phyloP scores from a whole-genome alignment of 345 rosid species.

The Brassica juncea region DNA sequence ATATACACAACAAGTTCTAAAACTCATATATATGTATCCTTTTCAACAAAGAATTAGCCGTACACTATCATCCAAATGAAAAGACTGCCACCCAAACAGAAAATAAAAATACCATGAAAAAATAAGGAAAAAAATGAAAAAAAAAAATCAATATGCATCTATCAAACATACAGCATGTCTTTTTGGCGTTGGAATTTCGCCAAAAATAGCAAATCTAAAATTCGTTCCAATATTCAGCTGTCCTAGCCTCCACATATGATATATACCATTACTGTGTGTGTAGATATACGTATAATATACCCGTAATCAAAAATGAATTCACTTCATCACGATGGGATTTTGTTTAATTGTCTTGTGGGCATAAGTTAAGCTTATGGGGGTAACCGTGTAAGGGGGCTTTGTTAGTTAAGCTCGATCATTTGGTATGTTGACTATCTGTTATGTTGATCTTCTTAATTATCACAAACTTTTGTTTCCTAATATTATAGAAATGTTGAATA shows the following conservation, averaged over 20 bases:
- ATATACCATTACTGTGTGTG: neutral
- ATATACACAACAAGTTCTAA: neutral
- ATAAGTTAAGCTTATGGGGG: neutral
- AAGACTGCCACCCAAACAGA: slow-evolving; percentile 20
- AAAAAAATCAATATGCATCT: neutral
- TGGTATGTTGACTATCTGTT: neutral
- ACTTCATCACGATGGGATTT: neutral
- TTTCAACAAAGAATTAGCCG: slow-evolving; percentile 24
- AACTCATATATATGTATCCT: slow-evolving; percentile 11
- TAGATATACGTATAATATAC: neutral
- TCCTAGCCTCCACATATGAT: slow-evolving; percentile 1
- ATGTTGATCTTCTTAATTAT: neutral
- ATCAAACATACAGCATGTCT: slow-evolving; percentile 41
- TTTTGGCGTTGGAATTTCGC: slow-evolving; percentile 49
- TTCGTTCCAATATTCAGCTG: neutral
- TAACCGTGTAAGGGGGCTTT: neutral
- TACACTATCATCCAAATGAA: slow-evolving; percentile 30
- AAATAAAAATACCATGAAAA: neutral
- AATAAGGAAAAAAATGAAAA: neutral
- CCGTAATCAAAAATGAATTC: neutral
- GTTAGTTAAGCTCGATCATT: slow-evolving; percentile 8
- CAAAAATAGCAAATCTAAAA: slow-evolving; percentile 48
- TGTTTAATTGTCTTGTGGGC: neutral
- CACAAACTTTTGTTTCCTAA: neutral
- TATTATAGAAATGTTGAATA: slow-evolving; percentile 30